Conservation (phyloP, 2,329 filamentous ascomycete species). For the Alternaria triticina region DNA sequence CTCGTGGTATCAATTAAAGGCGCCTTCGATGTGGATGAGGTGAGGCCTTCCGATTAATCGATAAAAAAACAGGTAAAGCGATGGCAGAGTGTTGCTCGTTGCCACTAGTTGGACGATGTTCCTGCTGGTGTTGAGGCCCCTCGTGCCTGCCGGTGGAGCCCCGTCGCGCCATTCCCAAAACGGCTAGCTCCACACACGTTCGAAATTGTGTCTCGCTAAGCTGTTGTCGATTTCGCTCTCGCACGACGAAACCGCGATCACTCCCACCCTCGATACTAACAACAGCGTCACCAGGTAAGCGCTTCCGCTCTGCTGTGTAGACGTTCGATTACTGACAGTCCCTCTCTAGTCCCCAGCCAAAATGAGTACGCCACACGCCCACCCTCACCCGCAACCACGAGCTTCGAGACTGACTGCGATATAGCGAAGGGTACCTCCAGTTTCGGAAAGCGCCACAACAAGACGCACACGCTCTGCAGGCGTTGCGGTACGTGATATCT, state of each 20-base stretch:
- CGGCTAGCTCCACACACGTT: constrained; percentile 15
- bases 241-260: constrained; percentile 26
- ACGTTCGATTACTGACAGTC: constrained; percentile 28
- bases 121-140: background rate
- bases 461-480: constrained; percentile 98
- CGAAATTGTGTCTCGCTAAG: constrained; percentile 16
- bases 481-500: constrained; percentile 82
- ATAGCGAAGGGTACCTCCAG: constrained; percentile 75
- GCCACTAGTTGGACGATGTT: background rate
- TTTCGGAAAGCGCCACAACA: constrained; percentile 89
- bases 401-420: constrained; percentile 53
- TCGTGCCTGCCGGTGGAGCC: background rate
- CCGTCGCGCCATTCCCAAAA: constrained; percentile 4
- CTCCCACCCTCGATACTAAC: constrained; percentile 42
- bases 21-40: background rate
- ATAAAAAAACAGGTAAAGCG: background rate
- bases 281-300: constrained; percentile 47
- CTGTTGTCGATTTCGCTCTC: constrained; percentile 6
- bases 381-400: constrained; percentile 31
- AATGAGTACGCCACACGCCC: constrained; percentile 60
- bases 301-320: background rate
- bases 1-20: background rate
- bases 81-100: background rate
- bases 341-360: constrained; percentile 57
- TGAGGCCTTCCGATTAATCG: background rate